Evolutionary conservation across 768 basidiomycete species (phyloP), one percentile per base, ranked within the genome.

Genomic region (Russula sp.): DNA sequence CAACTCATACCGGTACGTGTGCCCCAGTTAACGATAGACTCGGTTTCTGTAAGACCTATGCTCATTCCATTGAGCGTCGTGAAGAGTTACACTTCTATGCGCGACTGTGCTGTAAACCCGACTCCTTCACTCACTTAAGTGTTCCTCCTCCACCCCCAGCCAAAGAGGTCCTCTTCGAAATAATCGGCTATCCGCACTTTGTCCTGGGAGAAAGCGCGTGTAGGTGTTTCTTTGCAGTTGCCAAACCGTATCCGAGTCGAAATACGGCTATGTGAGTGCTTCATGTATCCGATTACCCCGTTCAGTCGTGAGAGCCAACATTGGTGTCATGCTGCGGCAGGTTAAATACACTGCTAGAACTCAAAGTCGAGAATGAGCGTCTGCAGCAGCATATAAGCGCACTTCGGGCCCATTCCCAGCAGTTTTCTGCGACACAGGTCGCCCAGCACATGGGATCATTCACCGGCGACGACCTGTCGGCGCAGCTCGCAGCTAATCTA

Each of bases 351-450:
- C 83, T 85, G 66, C 68, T 97, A 39, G 93, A 96, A 69, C 81
- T 96, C 53, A 94, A 93, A 72, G 77, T 87, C 59, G 92, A 95
- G 74, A 93, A 97, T 71, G 88, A 91, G 71, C 81, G 85, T 14
- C 73, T 97, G 45, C 80, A 87, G 66, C 81, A 82, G 61, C 83
- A 85, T 32, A 72, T 87, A 38, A 70, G 73, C 2, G 79, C 81
- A 46, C 71, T 80, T 25, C 75, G 75, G 20, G 62, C 71, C 16
- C 67, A 67, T 55, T 43, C 60, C 18, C 56, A 65, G 42, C 58
- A 57, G 63, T 51, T 53, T 54, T 68, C 34, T 41, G 65, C 39
- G 41, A 63, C 59, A 42, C 60, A 58, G 29, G 55, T 58, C 11
- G 34, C 52, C 13, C 66, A 67, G n/a, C 65, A 66, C 50, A 53